Base-by-base conservation (phyloP, 1,139 yeast genomes). In the Zygoascus hellenicus region DNA sequence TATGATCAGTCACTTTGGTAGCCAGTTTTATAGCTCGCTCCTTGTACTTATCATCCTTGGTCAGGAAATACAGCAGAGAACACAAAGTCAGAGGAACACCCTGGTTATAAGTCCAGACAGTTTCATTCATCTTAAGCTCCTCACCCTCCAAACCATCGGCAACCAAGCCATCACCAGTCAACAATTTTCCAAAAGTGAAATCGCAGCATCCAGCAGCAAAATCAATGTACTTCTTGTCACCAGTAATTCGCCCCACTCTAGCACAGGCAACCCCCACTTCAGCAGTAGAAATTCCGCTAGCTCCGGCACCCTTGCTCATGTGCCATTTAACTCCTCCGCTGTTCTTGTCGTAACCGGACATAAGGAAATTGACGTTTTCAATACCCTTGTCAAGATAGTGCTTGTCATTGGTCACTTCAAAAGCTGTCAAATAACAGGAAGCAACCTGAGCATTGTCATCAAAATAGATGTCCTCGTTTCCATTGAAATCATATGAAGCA, bases 361-460 rank as follows among this genome's bases (percentile, higher is more conserved):
- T 77, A 54, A 83, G 66, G 57, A 82, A 82, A 35, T 78, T 63
- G 41, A 76, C 80, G 57, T 80, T 68, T 56, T 78, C 85, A 46
- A 78, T 70, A 6, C 81, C 84, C 58, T 72, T 72, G 54, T 77
- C 80, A 54, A 82, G 68, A 58, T 69, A 79, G 44, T 67, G 66
- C 54, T 67, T 68, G 53, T 81, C 74, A 1, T 77, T 77, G 1
- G 88, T 81, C 19, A 80, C 87, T 57, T 82, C 88, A 58, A 78
- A 83, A 1, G 87, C 86, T 1, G 82, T 74, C 49, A 83, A 67
- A 58, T 81, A 71, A 9, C 83, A 83, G 56, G 82, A 73, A 15
- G 85, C 83, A 13, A 81, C 81, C 60, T 83, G 90, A 3, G 89
- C 90, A 59, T 82, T 84, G 58, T 83, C 90, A 61, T 83, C 90